A percentile compares a stretch with the other conserved stretches of the same genome.
phyloP scores from a whole-genome alignment of 441 rosid species.

The Jatropha podagrica region DNA sequence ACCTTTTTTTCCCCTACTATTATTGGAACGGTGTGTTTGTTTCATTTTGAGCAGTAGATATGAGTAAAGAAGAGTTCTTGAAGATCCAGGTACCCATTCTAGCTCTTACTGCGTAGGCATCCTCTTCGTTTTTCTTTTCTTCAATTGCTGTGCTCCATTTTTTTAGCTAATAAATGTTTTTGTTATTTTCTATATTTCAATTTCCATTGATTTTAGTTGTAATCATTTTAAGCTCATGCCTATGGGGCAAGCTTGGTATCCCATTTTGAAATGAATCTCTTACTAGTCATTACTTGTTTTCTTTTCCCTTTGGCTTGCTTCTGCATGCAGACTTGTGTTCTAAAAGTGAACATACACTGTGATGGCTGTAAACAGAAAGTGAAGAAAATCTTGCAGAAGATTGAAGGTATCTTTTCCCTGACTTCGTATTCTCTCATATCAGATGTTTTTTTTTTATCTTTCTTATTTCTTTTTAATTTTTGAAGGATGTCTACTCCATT shows the following conservation, averaged over 20 bases:
- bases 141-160: slow-evolving; percentile 18
- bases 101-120: neutral
- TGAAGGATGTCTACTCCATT: neutral
- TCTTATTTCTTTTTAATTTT: too few species aligned
- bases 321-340: slow-evolving; percentile 80
- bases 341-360: slow-evolving; percentile 92
- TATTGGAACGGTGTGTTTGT: slow-evolving; percentile 28
- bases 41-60: slow-evolving; percentile 27
- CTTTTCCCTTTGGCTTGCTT: slow-evolving; percentile 25
- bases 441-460: neutral
- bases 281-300: slow-evolving; percentile 15
- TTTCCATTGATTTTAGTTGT: neutral
- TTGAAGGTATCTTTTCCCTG: slow-evolving; percentile 55
- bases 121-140: neutral
- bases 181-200: neutral
- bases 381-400: slow-evolving; percentile 81
- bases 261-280: neutral
- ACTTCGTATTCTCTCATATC: neutral
- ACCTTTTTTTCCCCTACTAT: slow-evolving; percentile 2
- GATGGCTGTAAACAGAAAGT: slow-evolving; percentile 95
- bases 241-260: neutral
- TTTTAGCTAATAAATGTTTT: slow-evolving; percentile 7
- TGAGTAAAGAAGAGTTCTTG: slow-evolving; percentile 98
- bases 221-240: neutral
- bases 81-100: slow-evolving; percentile 72